Evolutionary conservation across 208 protist species (phyloP), one percentile per base, ranked within the genome.

Genomic region (Polymyxa betae): DNA sequence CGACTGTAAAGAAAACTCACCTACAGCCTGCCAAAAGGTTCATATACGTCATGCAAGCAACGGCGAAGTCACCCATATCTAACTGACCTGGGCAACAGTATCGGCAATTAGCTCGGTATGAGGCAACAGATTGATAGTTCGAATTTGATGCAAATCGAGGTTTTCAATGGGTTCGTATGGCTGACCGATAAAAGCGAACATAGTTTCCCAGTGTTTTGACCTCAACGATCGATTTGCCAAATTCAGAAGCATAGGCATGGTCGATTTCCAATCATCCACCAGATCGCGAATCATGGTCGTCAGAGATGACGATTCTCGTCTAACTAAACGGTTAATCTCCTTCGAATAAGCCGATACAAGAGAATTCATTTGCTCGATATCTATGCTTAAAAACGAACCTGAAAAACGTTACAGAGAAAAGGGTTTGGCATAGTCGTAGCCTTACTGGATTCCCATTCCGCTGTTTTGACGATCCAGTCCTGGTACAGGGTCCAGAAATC

Each of bases 181-280:
- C 20, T 92, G 35, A 1, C 90, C 92, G 32, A 94, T 16, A 1
- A 90, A 35, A 40, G 68, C 90, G n/a, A 88, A 32, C n/a, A 96
- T 92, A 45, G 91, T 29, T 44, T 93, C 91, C 93, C 93, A 96
- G 90, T 96, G 95, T 0, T 94, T 89, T 0, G 38, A 12, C 93
- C 97, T 97, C 64, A 99, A 91, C 40, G 97, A 95, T 0, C 94
- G 94, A 93, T 98, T 99, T 24, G 95, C 96, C n/a, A 99, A 94
- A 38, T 97, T 96, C 88, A 94, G 92, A 44, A 98, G 92, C 16
- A 98, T 94, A 0, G 97, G 97, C 90, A 97, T 92, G 38, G 96
- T 93, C 90, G 95, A 92, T 43, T 96, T 97, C 95, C 97, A 98
- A 88, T 97, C 95, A 88, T 98, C 97, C 5, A 98, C 96, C 64